Evolutionary conservation across 2,329 filamentous ascomycete species (phyloP).

Genomic region (Epichloe gansuensis): DNA sequence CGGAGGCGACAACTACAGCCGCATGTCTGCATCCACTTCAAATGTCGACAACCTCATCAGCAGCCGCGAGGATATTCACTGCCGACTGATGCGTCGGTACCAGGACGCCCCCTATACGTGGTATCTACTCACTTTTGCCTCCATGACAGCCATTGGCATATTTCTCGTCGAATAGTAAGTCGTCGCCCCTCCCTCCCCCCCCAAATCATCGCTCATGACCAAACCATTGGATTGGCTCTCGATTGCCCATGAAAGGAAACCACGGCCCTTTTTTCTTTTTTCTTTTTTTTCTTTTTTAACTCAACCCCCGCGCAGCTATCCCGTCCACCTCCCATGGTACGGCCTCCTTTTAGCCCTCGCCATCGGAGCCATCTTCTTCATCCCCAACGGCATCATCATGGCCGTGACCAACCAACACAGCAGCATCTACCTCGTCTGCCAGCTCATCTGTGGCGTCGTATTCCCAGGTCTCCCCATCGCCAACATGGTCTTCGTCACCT

Average conservation of each 20-base stretch:
- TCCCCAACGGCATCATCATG: slow-evolving; percentile 87
- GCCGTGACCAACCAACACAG: slow-evolving; percentile 83
- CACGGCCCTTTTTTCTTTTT: not conserved
- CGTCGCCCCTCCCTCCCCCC: not conserved
- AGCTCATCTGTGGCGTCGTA: slow-evolving; percentile 67
- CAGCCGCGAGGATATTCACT: slow-evolving; percentile 68
- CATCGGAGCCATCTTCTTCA: slow-evolving; percentile 71
- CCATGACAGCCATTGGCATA: slow-evolving; percentile 67
- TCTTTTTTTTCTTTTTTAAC: not conserved
- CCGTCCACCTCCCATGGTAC: slow-evolving; percentile 76
- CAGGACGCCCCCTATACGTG: slow-evolving; percentile 69
- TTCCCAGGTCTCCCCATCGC: slow-evolving; percentile 79
- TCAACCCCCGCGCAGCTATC: slow-evolving; percentile 39
- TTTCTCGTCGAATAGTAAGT: slow-evolving; percentile 75
- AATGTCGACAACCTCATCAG: slow-evolving; percentile 45
- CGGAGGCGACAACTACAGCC: slow-evolving; percentile 10
- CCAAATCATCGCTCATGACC: slow-evolving; percentile 2
- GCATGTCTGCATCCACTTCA: slow-evolving; percentile 23
- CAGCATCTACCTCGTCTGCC: slow-evolving; percentile 76
- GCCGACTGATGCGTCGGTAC: slow-evolving; percentile 71
- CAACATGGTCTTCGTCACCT: slow-evolving; percentile 89
- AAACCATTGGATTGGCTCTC: too few relatives aligned
- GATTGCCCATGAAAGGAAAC: too few relatives aligned
- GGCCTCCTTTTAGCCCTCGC: slow-evolving; percentile 65
- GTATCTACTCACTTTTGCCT: slow-evolving; percentile 64